Conservation (phyloP, 257 asterid species). For the Solanum sparsipilum region DNA sequence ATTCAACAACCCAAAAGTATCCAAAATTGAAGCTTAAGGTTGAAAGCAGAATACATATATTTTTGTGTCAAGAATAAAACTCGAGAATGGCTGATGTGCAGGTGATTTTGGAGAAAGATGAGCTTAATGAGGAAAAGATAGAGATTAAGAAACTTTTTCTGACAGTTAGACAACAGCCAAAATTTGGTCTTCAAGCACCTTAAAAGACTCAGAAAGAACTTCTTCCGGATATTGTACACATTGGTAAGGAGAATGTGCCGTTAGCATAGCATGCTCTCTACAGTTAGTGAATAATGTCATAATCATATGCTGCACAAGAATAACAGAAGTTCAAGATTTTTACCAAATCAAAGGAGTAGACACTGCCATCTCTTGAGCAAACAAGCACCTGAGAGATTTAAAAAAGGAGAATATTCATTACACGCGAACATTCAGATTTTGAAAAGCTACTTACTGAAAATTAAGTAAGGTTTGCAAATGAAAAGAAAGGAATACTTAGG, state of each 20-base stretch:
- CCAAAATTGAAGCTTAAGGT: not conserved
- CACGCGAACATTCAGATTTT: not conserved
- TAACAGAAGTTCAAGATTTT: not conserved
- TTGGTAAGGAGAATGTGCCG: not conserved
- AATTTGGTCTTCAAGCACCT: not conserved
- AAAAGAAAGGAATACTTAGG: not conserved
- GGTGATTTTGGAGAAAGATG: not conserved
- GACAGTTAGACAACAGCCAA: not conserved
- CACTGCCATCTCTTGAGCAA: conserved; percentile 78
- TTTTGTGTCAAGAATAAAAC: not conserved
- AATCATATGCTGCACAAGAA: not conserved
- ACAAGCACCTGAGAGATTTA: conserved; percentile 49
- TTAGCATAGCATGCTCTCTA: not conserved
- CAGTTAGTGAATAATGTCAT: not conserved
- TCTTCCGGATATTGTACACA: not conserved
- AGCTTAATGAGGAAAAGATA: not conserved
- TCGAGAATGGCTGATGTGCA: not conserved
- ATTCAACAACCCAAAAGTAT: not conserved
- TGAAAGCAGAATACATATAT: not conserved
- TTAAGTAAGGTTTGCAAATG: not conserved
- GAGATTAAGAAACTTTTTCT: not conserved
- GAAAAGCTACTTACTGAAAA: not conserved
- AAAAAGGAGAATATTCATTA: not conserved
- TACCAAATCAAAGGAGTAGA: conserved; percentile 76
- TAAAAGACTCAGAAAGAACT: not conserved